These are phyloP conservation scores for Cunninghamia lanceolata DNA, from an alignment of 75 land plant genomes.

Conservation along the genomic window DNA sequence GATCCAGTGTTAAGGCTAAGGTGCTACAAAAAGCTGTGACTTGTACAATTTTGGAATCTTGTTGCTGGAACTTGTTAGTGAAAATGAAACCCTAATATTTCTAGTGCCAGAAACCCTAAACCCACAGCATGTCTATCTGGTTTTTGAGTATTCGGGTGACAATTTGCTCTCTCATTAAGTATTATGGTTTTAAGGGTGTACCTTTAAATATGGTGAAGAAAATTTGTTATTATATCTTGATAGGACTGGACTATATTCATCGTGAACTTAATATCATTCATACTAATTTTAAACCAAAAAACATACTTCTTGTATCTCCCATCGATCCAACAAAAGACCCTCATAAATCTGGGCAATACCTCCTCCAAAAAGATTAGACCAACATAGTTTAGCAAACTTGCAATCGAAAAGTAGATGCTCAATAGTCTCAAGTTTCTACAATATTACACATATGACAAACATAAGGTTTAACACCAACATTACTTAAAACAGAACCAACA, in stretches of 20 bases:
- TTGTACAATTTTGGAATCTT: too few relatives aligned
- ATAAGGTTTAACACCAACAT: too few relatives aligned
- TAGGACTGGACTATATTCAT: slow-evolving; percentile 82
- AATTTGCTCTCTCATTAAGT: slow-evolving; percentile 66
- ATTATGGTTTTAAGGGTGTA: slow-evolving; percentile 65
- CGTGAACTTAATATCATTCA: slow-evolving; percentile 73
- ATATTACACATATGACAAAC: too few relatives aligned
- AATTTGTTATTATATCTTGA: slow-evolving; percentile 67
- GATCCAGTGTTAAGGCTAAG: too few relatives aligned
- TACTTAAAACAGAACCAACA: too few relatives aligned
- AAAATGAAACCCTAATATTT: too few relatives aligned
- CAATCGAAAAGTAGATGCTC: too few relatives aligned
- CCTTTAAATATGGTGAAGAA: slow-evolving; percentile 67
- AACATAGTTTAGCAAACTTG: too few relatives aligned
- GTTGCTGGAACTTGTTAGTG: too few relatives aligned
- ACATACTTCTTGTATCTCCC: slow-evolving; percentile 66
- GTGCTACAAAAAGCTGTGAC: too few relatives aligned
- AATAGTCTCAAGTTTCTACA: too few relatives aligned
- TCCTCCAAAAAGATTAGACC: slow-evolving; percentile 48
- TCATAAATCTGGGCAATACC: slow-evolving; percentile 28
- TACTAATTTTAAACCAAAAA: slow-evolving; percentile 88
- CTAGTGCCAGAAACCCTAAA: too few relatives aligned
- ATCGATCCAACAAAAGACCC: slow-evolving; percentile 81
- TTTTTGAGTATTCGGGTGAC: slow-evolving; percentile 83
- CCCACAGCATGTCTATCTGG: slow-evolving; percentile 79